Evolutionary conservation across 768 basidiomycete genomes (phyloP), one percentile per base, ranked within the genome.

Genomic region (Basidioascus undulatus): DNA sequence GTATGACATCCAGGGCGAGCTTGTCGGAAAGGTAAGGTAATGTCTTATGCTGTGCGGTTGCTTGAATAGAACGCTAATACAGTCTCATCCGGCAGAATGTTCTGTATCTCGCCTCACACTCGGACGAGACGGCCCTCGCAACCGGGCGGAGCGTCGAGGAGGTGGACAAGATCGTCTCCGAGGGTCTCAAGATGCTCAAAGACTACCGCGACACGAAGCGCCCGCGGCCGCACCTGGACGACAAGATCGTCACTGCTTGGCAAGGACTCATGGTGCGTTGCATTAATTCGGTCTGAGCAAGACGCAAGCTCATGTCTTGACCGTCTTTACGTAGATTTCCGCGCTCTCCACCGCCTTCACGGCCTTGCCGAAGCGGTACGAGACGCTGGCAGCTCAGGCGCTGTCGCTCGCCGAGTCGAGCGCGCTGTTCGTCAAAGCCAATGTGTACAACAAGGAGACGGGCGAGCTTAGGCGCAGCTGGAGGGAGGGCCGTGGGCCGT

Each of bases 211-310:
- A 64, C 37, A 44, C 50, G 43, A 46, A 55, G 5, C 47, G 62
- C 15, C 61, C 61, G 12, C 46, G 57, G 16, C 62, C 62, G 8
- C 61, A 61, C 35, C 44, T 61, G 28, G 62, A 64, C 47, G 62
- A 64, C 47, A 64, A 64, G 40, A 58, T 64, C 32, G 35, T 64
- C 11, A 55, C 60, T 8, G 47, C 55, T 8, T 64, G 62, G 61
- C 62, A 64, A 41, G 62, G 62, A 2, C 51, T 62, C 4, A 62
- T 64, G 62, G 59, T 60, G 35, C n/a, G n/a, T n/a, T n/a, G n/a
- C 32, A 48, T 35, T 10, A 20, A 10, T 13, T n/a, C n/a, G n/a
- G n/a, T n/a, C n/a, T n/a, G n/a, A n/a, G n/a, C n/a, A n/a, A n/a
- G n/a, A n/a, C n/a, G n/a, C n/a, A n/a, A n/a, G n/a, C n/a, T n/a